Percentiles rank a stretch among this genome's conserved stretches.
phyloP scores from a whole-genome alignment of 805 yeast genomes.

The Metschnikowia colocasiae region DNA sequence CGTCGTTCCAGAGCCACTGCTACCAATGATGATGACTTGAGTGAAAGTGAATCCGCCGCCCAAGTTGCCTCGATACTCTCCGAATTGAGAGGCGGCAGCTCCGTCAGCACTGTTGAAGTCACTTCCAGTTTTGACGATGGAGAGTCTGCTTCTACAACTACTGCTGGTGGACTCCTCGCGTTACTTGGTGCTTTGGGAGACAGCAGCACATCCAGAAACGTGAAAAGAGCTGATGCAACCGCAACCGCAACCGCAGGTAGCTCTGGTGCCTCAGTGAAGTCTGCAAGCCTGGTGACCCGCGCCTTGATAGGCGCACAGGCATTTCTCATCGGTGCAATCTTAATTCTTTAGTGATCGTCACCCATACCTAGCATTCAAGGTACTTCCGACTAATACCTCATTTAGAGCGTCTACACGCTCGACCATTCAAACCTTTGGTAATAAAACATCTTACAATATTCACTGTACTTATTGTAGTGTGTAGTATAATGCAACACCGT shows the following conservation, averaged over 20 bases:
- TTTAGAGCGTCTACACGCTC: neutral
- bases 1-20: neutral
- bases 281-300: neutral
- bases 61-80: conserved; percentile 17
- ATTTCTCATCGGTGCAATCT: conserved; percentile 6
- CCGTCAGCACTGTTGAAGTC: neutral
- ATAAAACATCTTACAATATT: neutral
- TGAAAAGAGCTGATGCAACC: conserved; percentile 3
- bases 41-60: conserved; percentile 6
- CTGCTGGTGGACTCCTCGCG: conserved; percentile 1
- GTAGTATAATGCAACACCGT: too few relatives aligned
- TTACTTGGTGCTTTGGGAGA: conserved; percentile 10
- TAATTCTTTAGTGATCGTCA: conserved; percentile 3
- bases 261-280: conserved; percentile 1
- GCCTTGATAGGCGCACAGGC: conserved; percentile 8
- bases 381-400: conserved; percentile 1
- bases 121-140: neutral
- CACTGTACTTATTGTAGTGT: neutral
- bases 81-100: conserved; percentile 9
- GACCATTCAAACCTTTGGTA: neutral
- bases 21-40: neutral
- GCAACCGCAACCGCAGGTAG: conserved; percentile 2
- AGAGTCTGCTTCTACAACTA: neutral
- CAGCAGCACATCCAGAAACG: conserved; percentile 3
- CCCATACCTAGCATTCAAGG: conserved; percentile 5